Evolutionary conservation across 2,329 filamentous ascomycete genomes (phyloP).

Genomic region (Hymenoscyphus infarciens): DNA sequence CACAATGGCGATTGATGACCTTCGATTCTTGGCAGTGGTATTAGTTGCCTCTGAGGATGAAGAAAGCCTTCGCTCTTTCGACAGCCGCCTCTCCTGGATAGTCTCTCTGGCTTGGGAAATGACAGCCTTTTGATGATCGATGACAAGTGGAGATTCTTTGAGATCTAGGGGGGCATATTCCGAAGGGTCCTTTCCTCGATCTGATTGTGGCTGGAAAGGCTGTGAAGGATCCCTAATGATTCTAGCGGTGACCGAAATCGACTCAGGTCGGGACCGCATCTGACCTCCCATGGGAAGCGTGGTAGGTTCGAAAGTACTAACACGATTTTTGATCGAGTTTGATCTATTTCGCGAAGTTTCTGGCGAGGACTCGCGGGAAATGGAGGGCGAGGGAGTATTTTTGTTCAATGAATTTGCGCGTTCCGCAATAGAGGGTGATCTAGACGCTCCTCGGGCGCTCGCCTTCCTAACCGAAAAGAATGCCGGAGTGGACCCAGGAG

Average conservation of each 20-base stretch:
- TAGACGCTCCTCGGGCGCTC: conserved; percentile 33
- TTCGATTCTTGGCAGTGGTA: conserved; percentile 38
- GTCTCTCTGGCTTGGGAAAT: conserved; percentile 39
- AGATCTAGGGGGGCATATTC: conserved; percentile 50
- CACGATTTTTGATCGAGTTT: conserved; percentile 29
- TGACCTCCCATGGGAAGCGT: conserved; percentile 24
- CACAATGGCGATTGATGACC: conserved; percentile 58
- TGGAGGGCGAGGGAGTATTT: conserved; percentile 36
- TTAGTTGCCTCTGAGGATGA: conserved; percentile 25
- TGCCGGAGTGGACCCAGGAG: conserved; percentile 47
- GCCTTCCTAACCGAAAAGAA: conserved; percentile 57
- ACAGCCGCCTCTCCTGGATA: conserved; percentile 47
- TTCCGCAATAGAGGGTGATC: conserved; percentile 38
- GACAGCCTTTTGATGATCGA: conserved; percentile 50
- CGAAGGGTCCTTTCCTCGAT: conserved; percentile 38
- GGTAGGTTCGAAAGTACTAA: conserved; percentile 26
- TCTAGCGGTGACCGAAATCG: conserved; percentile 82
- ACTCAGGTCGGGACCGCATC: conserved; percentile 58
- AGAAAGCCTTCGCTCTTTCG: conserved; percentile 34
- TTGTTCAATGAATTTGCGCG: conserved; percentile 37
- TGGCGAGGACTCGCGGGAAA: conserved; percentile 46
- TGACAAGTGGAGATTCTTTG: conserved; percentile 56
- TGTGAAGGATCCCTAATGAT: conserved; percentile 67
- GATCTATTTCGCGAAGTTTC: conserved; percentile 39
- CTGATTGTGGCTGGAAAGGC: conserved; percentile 40